Evolutionary conservation across 139 green algal species (phyloP).

Genomic region (Chlorella ohadii): DNA sequence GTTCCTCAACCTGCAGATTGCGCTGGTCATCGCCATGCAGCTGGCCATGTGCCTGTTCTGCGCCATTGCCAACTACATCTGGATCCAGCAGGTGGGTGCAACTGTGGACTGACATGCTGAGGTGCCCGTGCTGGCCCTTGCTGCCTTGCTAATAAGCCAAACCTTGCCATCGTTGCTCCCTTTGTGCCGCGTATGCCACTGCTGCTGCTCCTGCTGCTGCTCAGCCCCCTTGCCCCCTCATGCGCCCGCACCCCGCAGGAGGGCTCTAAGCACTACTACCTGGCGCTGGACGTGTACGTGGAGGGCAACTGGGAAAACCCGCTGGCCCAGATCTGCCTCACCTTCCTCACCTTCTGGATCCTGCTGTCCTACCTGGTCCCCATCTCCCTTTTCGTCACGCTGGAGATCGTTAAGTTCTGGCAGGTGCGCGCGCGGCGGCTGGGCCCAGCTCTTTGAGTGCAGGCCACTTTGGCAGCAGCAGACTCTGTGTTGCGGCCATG

Average conservation of each 20-base stretch:
- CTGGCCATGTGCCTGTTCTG: conserved; percentile 60
- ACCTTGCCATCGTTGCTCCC: too few species aligned
- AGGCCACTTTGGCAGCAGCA: too few species aligned
- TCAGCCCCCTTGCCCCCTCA: too few species aligned
- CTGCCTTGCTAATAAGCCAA: too few species aligned
- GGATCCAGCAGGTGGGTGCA: conserved; percentile 39
- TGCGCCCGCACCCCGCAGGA: background rate
- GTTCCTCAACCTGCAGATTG: conserved; percentile 77
- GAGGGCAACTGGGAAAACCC: conserved; percentile 43
- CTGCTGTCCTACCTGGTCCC: conserved; percentile 95
- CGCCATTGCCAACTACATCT: conserved; percentile 55
- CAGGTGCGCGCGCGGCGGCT: conserved; percentile 53
- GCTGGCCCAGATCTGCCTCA: conserved; percentile 56
- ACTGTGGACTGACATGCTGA: too few species aligned
- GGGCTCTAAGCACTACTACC: conserved; percentile 52
- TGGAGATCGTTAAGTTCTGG: conserved; percentile 95
- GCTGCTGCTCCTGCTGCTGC: too few species aligned
- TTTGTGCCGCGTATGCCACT: too few species aligned
- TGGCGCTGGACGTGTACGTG: conserved; percentile 47
- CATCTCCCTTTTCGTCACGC: conserved; percentile 98
- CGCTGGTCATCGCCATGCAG: conserved; percentile 66
- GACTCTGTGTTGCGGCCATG: background rate
- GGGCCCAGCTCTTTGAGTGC: too few species aligned
- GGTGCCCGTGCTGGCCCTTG: too few species aligned
- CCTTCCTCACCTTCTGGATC: conserved; percentile 89